Conservation (phyloP, 768 basidiomycete genomes). For the Rhodotorula graminis region DNA sequence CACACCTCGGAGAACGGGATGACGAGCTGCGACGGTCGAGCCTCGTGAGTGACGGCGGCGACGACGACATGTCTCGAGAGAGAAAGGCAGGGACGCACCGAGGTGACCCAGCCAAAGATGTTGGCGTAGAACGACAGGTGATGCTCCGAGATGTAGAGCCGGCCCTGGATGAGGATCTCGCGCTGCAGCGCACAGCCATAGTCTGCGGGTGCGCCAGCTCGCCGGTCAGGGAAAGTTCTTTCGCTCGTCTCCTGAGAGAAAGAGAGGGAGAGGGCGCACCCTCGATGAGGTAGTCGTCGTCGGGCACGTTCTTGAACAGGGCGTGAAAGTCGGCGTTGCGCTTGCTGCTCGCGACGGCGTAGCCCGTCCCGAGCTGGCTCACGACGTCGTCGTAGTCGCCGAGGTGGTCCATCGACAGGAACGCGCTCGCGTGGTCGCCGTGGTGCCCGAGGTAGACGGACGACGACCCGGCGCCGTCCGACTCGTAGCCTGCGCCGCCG, state of each 20-base stretch:
- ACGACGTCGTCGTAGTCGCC: slow-evolving; percentile 43
- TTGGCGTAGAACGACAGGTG: slow-evolving; percentile 99
- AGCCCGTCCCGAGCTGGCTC: slow-evolving; percentile 52
- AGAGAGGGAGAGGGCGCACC: slow-evolving; percentile 54
- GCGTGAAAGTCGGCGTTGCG: slow-evolving; percentile 95
- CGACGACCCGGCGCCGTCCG: not conserved
- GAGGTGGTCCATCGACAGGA: slow-evolving; percentile 39
- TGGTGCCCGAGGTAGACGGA: not conserved
- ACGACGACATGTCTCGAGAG: not conserved
- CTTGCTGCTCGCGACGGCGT: slow-evolving; percentile 92
- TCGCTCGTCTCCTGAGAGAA: not conserved
- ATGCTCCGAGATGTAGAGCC: slow-evolving; percentile 95
- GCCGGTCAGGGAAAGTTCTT: not conserved
- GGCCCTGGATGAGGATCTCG: slow-evolving; percentile 92
- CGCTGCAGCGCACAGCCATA: slow-evolving; percentile 96
- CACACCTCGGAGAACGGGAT: slow-evolving; percentile 84
- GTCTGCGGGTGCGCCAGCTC: slow-evolving; percentile 54
- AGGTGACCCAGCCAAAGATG: slow-evolving; percentile 97
- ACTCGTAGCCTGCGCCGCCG: not conserved
- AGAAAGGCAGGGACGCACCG: slow-evolving; percentile 62
- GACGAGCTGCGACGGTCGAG: slow-evolving; percentile 56
- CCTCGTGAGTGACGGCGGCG: slow-evolving; percentile 5
- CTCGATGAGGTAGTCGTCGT: slow-evolving; percentile 96
- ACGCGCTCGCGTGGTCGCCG: slow-evolving; percentile 5
- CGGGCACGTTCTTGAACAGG: slow-evolving; percentile 78